Evolutionary conservation across 2,329 filamentous ascomycete species (phyloP).

Genomic region (Microsporum canis): DNA sequence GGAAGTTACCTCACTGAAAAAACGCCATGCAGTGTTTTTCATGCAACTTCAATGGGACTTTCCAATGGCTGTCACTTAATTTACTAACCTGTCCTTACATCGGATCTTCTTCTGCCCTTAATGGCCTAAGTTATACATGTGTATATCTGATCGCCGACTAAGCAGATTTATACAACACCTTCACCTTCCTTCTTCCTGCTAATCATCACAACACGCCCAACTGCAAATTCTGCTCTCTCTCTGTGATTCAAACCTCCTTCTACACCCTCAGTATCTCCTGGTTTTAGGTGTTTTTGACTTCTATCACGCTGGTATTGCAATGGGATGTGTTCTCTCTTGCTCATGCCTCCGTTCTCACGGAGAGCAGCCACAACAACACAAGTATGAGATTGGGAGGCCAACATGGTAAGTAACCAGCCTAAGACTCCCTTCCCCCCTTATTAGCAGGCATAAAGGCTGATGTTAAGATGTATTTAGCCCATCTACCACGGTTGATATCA

Average conservation of each 20-base stretch:
- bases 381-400: slow-evolving; percentile 3
- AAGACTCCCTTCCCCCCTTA: background rate
- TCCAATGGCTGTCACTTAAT: background rate
- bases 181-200: background rate
- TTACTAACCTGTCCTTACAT: background rate
- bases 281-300: background rate
- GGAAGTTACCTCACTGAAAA: background rate
- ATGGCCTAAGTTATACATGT: background rate
- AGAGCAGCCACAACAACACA: background rate
- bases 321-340: slow-evolving; percentile 6
- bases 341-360: background rate
- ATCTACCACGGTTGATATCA: slow-evolving; percentile 6
- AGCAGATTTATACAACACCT: background rate
- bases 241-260: background rate
- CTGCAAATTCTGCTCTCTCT: background rate
- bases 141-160: background rate
- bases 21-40: background rate
- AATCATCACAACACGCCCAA: background rate
- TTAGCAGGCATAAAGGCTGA: background rate
- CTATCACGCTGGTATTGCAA: background rate
- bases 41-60: background rate
- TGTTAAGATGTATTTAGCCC: background rate
- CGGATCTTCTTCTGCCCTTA: background rate
- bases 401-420: background rate
- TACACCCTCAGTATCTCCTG: background rate